Evolutionary conservation across 371 early-diverging fungal species (phyloP), one percentile per base, ranked within the genome.

Genomic region (Mortierella sp.): DNA sequence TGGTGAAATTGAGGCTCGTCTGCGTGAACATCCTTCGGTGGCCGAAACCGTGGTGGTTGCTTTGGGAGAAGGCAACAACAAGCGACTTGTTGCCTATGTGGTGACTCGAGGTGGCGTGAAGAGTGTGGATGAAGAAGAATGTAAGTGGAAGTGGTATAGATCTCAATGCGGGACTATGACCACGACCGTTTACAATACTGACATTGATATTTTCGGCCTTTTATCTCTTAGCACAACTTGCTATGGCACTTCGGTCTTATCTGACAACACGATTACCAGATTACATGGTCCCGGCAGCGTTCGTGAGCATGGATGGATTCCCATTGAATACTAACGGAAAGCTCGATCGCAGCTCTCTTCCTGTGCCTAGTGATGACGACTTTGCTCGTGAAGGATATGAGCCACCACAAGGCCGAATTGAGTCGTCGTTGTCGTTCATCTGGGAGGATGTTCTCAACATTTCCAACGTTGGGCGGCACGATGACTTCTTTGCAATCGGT

Each of bases 1-100:
- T 21, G 67, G 76, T 13, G 83, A 80, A 54, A 64, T 71, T 60
- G 58, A 52, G 22, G 51, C 67, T 17, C 55, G 31, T 12, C 64
- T 57, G 16, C 10, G 3, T 16, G 41, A 41, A 3, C 6, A 3
- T 16, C 41, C 41, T 10, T 16, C 16, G 6, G 41, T 41, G 3
- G 12, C 6, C 3, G 16, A 17, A 16, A 16, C 16, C 3, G 41
- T 16, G 6, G 41, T 41, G 3, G 3, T 41, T 41, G 41, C 41
- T 12, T 12, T 17, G 10, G 41, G 41, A 6, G 16, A 41, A 12
- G 17, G 41, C 3, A 17, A 41, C 17, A 16, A 41, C 41, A 41
- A 41, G 41, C 6, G 17, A 41, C 16, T 41, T 6, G 41, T 41
- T 6, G 41, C 41, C 6, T 41, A 41, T 17, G 41, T 41, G 41